Evolutionary conservation across 129 eudicot genomes (phyloP).

Genomic region (Artemisia argyi): DNA sequence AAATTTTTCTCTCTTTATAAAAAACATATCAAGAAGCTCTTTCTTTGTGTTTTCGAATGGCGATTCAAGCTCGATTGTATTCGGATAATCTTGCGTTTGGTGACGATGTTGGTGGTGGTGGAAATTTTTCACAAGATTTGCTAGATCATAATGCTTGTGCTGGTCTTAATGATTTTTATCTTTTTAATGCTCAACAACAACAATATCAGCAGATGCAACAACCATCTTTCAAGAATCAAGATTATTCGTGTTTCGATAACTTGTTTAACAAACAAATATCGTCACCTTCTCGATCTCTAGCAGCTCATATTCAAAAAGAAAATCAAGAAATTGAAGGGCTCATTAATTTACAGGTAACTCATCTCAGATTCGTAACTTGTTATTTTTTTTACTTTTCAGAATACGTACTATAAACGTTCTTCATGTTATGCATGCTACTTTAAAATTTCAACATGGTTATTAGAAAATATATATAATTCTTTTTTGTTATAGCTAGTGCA

Average conservation of each 20-base stretch:
- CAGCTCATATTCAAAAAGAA: conserved; percentile 53
- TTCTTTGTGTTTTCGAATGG: conserved; percentile 38
- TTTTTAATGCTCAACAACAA: conserved; percentile 50
- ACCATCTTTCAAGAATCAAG: conserved; percentile 25
- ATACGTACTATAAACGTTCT: neutral
- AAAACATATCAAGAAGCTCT: conserved; percentile 14
- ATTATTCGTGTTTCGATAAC: conserved; percentile 7
- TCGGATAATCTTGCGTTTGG: conserved; percentile 57
- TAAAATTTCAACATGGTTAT: no score
- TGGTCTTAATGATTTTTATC: conserved; percentile 49
- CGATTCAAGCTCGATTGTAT: conserved; percentile 66
- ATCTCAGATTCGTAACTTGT: neutral
- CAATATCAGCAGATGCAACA: conserved; percentile 29
- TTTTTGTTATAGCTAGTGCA: no score
- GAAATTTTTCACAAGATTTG: conserved; percentile 41
- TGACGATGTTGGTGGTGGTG: conserved; percentile 21
- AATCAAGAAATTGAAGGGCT: conserved; percentile 59
- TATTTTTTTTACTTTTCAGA: neutral
- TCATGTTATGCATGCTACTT: neutral
- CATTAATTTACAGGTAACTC: conserved; percentile 62
- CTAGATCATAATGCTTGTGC: conserved; percentile 30
- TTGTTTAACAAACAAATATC: conserved; percentile 15
- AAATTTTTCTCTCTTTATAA: conserved; percentile 19
- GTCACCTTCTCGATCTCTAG: conserved; percentile 35
- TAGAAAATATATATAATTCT: no score